Conservation (phyloP, 441 rosid species). For the Francoa sonchifolia region DNA sequence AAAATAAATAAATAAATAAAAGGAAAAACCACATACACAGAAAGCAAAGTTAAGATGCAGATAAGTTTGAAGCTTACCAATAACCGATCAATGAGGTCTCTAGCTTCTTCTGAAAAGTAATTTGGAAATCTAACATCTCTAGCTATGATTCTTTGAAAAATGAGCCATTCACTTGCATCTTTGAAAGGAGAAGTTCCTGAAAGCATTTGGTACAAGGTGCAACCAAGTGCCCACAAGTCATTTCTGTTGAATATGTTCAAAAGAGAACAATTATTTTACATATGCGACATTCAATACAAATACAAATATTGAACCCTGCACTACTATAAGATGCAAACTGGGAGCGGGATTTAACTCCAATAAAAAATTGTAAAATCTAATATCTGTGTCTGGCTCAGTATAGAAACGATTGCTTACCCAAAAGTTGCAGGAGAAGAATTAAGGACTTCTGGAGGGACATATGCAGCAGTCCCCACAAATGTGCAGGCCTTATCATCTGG, state of each 20-base stretch:
- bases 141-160: conserved; percentile 95
- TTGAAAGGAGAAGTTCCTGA: conserved; percentile 98
- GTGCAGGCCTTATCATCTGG: conserved; percentile 95
- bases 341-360: too few relatives aligned
- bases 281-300: too few relatives aligned
- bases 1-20: neutral
- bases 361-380: too few relatives aligned
- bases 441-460: conserved; percentile 98
- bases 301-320: too few relatives aligned
- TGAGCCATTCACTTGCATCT: conserved; percentile 99
- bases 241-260: conserved; percentile 59
- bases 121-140: conserved; percentile 84
- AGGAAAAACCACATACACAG: neutral
- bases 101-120: conserved; percentile 82
- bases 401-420: conserved; percentile 42
- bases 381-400: too few relatives aligned
- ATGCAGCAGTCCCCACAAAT: conserved; percentile 98
- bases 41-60: conserved; percentile 6
- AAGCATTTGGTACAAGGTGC: conserved; percentile 99
- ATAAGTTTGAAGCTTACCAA: conserved; percentile 45
- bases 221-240: conserved; percentile 99
- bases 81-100: conserved; percentile 76
- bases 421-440: conserved; percentile 97
- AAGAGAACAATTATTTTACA: conserved; percentile 15
- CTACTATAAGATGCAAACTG: too few relatives aligned